Evolutionary conservation across 306 rosid genomes (phyloP).

Genomic region (Abrus precatorius): DNA sequence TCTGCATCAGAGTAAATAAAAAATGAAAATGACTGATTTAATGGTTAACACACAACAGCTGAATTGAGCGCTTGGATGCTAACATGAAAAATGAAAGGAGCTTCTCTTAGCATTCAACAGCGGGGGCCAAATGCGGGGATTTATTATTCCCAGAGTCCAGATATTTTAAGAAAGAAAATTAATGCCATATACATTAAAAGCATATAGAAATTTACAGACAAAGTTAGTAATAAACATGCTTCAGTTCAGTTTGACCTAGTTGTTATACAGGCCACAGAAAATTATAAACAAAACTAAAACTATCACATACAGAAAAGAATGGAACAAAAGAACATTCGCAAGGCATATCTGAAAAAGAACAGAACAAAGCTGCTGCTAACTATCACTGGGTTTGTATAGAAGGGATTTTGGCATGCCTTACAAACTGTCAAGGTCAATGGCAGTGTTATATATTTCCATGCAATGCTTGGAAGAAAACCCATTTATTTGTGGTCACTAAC

Average conservation of each 20-base stretch:
- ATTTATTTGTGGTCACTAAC: not conserved
- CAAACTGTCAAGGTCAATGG: not conserved
- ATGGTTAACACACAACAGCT: slow-evolving; percentile 1
- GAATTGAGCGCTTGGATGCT: slow-evolving; percentile 2
- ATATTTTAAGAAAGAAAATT: slow-evolving; percentile 20
- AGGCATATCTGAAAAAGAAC: slow-evolving; percentile 7
- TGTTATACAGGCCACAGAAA: slow-evolving; percentile 13
- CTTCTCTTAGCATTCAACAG: slow-evolving; percentile 22
- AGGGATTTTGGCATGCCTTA: not conserved
- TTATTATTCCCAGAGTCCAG: not conserved
- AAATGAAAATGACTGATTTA: not conserved
- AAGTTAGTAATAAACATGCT: not conserved
- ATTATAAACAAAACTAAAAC: not conserved
- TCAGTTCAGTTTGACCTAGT: slow-evolving; percentile 34
- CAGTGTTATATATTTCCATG: not conserved
- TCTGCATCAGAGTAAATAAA: slow-evolving; percentile 51
- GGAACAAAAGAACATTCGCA: not conserved
- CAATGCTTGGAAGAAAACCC: slow-evolving; percentile 6
- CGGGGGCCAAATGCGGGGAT: not conserved
- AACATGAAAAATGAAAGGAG: slow-evolving; percentile 8
- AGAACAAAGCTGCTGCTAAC: slow-evolving; percentile 18
- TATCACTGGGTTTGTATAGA: slow-evolving; percentile 7
- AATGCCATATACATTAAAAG: not conserved
- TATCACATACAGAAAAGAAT: not conserved
- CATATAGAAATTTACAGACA: not conserved